These are phyloP conservation scores for Candida anutae DNA, from an alignment of 1,139 yeast genomes.

Conservation along the genomic window DNA sequence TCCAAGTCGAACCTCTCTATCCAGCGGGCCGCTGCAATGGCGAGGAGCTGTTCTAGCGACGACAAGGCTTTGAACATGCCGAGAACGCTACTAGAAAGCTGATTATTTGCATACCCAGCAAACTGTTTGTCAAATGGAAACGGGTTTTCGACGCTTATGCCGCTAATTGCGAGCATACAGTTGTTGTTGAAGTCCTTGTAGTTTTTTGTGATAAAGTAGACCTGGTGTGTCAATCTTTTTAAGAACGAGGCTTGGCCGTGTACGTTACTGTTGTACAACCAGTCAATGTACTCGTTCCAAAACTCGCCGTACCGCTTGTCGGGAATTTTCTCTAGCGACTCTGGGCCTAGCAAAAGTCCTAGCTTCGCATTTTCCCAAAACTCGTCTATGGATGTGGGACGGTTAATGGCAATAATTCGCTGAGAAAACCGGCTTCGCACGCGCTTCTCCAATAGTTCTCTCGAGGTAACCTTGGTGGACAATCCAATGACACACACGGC, in stretches of 20 bases:
- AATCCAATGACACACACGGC: constrained; percentile 82
- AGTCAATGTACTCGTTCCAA: constrained; percentile 48
- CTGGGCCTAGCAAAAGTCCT: constrained; percentile 18
- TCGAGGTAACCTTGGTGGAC: constrained; percentile 63
- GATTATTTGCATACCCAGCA: constrained; percentile 11
- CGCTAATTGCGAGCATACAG: constrained; percentile 40
- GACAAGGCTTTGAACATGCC: constrained; percentile 43
- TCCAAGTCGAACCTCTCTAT: constrained; percentile 50
- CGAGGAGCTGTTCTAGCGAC: constrained; percentile 58
- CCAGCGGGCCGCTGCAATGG: constrained; percentile 70
- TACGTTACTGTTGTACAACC: constrained; percentile 7
- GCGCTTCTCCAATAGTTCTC: constrained; percentile 83
- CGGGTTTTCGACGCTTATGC: constrained; percentile 18
- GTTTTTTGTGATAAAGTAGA: constrained; percentile 56
- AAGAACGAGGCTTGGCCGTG: constrained; percentile 1
- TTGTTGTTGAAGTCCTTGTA: constrained; percentile 46
- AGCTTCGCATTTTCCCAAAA: constrained; percentile 31
- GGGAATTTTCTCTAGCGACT: constrained; percentile 9
- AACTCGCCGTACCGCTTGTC: constrained; percentile 18
- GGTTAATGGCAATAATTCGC: constrained; percentile 54
- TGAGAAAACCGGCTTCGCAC: constrained; percentile 89
- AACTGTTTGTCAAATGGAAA: constrained; percentile 27
- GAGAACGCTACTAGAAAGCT: constrained; percentile 18
- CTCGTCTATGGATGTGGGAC: constrained; percentile 36
- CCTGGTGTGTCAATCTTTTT: constrained; percentile 25